Conservation (phyloP, 2,329 filamentous ascomycete species). For the Microcera coccophila region DNA sequence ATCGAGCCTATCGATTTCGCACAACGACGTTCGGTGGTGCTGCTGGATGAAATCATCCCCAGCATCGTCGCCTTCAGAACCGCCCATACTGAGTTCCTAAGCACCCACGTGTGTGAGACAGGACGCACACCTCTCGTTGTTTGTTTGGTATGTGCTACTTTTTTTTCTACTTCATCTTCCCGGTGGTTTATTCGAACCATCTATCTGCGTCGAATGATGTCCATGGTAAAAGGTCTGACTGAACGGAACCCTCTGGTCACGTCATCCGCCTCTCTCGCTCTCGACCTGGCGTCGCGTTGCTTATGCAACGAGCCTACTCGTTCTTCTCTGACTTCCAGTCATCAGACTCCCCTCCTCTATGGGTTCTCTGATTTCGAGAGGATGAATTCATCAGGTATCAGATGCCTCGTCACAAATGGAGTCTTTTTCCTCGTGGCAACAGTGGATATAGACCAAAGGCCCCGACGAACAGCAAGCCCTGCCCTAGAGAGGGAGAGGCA, state of each 20-base stretch:
- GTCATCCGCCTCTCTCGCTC: constrained; percentile 23
- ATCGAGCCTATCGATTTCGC: too few species aligned
- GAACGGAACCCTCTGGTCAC: constrained; percentile 46
- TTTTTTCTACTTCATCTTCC: neutral
- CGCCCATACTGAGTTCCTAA: neutral
- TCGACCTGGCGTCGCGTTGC: constrained; percentile 8
- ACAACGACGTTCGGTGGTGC: too few species aligned
- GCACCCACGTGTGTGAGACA: neutral
- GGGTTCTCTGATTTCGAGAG: neutral
- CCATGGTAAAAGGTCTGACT: constrained; percentile 64
- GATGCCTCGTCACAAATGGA: constrained; percentile 53
- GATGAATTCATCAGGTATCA: constrained; percentile 14
- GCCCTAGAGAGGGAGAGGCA: constrained; percentile 14
- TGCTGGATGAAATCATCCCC: too few species aligned
- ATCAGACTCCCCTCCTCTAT: neutral
- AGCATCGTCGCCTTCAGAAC: too few species aligned
- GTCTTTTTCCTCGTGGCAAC: constrained; percentile 42
- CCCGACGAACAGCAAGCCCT: constrained; percentile 45
- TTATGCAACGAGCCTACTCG: constrained; percentile 8
- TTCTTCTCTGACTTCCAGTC: constrained; percentile 5
- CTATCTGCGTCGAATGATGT: constrained; percentile 46
- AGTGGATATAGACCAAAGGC: constrained; percentile 57
- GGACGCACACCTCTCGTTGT: neutral
- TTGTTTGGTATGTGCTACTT: constrained; percentile 13
- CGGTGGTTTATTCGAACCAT: too few species aligned